Evolutionary conservation across 1,139 yeast genomes (phyloP).

Genomic region (Yamadazyma epiphylla): DNA sequence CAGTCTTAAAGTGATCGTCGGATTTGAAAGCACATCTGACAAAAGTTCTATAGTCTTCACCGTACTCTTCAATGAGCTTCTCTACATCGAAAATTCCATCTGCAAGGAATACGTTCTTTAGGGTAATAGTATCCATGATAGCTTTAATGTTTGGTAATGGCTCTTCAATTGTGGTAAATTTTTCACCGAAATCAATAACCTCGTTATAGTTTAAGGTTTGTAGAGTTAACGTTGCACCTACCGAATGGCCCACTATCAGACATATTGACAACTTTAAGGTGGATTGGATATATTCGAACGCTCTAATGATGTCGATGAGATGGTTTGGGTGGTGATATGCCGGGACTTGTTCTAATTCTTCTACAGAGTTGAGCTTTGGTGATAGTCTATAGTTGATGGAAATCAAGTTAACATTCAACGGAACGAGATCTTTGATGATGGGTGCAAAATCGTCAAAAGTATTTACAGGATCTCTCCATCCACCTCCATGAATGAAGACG

Average conservation of each 20-base stretch:
- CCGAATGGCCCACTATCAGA: constrained; percentile 71
- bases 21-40: constrained; percentile 30
- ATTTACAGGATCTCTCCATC: constrained; percentile 74
- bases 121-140: constrained; percentile 3
- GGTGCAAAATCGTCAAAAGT: constrained; percentile 53
- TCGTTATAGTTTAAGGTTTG: constrained; percentile 43
- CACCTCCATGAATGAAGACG: constrained; percentile 81
- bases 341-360: constrained; percentile 7
- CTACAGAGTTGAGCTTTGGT: constrained; percentile 31
- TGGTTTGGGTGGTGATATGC: constrained; percentile 56
- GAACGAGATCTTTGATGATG: constrained; percentile 15
- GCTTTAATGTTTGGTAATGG: background rate
- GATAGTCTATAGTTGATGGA: constrained; percentile 69
- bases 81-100: constrained; percentile 40
- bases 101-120: constrained; percentile 18
- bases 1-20: constrained; percentile 16
- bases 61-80: constrained; percentile 32
- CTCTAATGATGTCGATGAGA: constrained; percentile 50
- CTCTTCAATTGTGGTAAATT: constrained; percentile 1
- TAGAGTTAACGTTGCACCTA: constrained; percentile 69
- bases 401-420: constrained; percentile 19
- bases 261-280: constrained; percentile 16
- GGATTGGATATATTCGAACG: constrained; percentile 29
- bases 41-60: constrained; percentile 24
- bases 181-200: constrained; percentile 15